phyloP scores from a whole-genome alignment of 805 yeast species.

The Diddensiella santjacobensis region DNA sequence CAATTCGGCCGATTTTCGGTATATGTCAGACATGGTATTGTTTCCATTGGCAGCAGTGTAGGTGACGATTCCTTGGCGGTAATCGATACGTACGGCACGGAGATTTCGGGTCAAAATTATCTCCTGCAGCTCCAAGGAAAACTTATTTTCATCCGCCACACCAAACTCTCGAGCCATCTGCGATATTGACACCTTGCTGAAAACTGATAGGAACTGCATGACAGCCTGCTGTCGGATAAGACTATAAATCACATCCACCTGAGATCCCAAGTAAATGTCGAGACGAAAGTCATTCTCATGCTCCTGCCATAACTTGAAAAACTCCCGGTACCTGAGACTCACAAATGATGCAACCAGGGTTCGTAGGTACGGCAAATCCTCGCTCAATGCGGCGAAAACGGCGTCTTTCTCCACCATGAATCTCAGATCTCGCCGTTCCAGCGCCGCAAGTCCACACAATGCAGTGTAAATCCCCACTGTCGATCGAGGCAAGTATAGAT shows the following conservation, averaged over 20 bases:
- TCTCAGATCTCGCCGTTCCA: constrained; percentile 14
- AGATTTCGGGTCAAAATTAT: constrained; percentile 4
- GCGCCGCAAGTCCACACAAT: constrained; percentile 18
- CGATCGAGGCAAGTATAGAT: background rate
- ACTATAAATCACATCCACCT: background rate
- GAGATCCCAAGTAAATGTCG: constrained; percentile 12
- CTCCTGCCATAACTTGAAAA: constrained; percentile 10
- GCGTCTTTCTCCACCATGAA: constrained; percentile 18
- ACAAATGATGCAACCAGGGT: constrained; percentile 8
- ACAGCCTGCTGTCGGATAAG: constrained; percentile 10
- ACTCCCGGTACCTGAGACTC: constrained; percentile 5
- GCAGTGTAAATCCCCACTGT: constrained; percentile 17
- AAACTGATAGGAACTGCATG: constrained; percentile 13
- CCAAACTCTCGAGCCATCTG: constrained; percentile 10
- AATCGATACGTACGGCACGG: constrained; percentile 1
- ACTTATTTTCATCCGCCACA: background rate
- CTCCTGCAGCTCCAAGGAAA: constrained; percentile 2
- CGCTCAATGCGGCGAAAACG: constrained; percentile 6
- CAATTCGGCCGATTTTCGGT: background rate
- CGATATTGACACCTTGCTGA: constrained; percentile 4
- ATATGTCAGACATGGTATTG: background rate
- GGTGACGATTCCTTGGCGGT: constrained; percentile 1
- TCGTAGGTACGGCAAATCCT: background rate
- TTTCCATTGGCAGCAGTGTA: background rate
- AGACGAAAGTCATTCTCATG: constrained; percentile 6